Evolutionary conservation across 257 asterid species (phyloP), one percentile per base, ranked within the genome.

Genomic region (Perilla frutescens): DNA sequence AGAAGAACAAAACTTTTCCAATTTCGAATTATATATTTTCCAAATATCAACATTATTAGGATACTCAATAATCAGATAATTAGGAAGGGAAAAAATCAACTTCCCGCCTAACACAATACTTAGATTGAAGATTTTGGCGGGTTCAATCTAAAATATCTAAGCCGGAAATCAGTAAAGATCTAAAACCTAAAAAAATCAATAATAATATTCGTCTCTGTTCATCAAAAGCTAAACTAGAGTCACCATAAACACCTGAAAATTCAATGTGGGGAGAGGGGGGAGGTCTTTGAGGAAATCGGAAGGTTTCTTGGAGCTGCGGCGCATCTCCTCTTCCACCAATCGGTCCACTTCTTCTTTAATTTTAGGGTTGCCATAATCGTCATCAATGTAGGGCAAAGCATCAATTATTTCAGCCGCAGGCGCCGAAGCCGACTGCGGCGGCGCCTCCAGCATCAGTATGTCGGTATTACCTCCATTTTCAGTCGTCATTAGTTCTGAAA

Each of bases 381-480:
- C 96, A 61, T 95, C 98, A 70, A 95, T 90, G 86, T 95, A 95
- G 48, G 99, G 99, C 47, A 95, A 85, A 7, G 99, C 97, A 45
- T 95, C 99, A 15, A 95, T 95, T 31, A 92, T 75, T 66, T 79
- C 88, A 4, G 87, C 85, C 37, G 82, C 75, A 65, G 86, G 83
- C 2, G 86, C 77, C n/a, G 86, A 79, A 20, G 72, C 84, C 73
- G 63, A 67, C 49, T 79, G 82, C 39, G 94, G 92, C 50, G 98
- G 91, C 32, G 98, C 99, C 79, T 92, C 99, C 70, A 95, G 94
- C 97, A 92, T 89, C 61, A 92, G 85, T 60, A 89, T 47, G 70
- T 88, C 93, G 29, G 85, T 80, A 57, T 70, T 75, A 45, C 76
- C 80, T 1, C 85, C 81, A 44, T 75, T 76, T 41, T 79, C 81